Conservation (phyloP, 352 stramenopile genomes). For the Phytopythium aichiense region DNA sequence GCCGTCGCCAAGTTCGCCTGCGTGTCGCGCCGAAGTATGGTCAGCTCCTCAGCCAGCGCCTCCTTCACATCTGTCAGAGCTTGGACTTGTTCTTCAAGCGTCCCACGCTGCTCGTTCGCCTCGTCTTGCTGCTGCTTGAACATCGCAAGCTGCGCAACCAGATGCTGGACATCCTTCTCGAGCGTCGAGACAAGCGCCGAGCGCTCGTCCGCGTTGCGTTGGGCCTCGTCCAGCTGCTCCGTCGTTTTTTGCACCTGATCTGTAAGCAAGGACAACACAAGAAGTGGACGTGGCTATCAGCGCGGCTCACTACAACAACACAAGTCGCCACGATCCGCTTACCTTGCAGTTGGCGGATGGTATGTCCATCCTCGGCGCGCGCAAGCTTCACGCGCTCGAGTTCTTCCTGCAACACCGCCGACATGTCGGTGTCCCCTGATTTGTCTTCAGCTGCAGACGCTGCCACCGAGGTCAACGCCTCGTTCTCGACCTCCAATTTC, state of each 20-base stretch:
- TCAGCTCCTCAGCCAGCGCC: conserved; percentile 33
- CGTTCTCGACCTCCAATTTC: conserved; percentile 10
- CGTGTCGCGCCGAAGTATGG: conserved; percentile 30
- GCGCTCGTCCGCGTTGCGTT: conserved; percentile 15
- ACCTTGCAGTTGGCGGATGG: conserved; percentile 39
- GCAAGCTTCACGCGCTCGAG: conserved; percentile 60
- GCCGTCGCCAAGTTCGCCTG: conserved; percentile 34
- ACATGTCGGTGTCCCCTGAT: conserved; percentile 5
- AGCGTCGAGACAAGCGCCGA: conserved; percentile 25
- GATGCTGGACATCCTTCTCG: conserved; percentile 27
- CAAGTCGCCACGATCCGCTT: background rate
- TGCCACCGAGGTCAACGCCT: conserved; percentile 2
- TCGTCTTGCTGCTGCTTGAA: conserved; percentile 25
- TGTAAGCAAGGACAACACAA: background rate
- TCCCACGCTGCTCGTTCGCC: conserved; percentile 20
- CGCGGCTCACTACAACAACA: background rate
- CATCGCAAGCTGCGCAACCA: conserved; percentile 27
- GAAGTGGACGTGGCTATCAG: background rate
- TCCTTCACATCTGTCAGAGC: conserved; percentile 21
- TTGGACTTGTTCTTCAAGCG: conserved; percentile 35
- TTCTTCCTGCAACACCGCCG: conserved; percentile 37
- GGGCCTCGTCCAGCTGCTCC: conserved; percentile 17
- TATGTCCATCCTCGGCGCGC: conserved; percentile 40
- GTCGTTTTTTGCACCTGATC: conserved; percentile 12
- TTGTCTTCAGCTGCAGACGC: background rate